phyloP scores from a whole-genome alignment of 1,139 yeast genomes.

The Pichia sp. region DNA sequence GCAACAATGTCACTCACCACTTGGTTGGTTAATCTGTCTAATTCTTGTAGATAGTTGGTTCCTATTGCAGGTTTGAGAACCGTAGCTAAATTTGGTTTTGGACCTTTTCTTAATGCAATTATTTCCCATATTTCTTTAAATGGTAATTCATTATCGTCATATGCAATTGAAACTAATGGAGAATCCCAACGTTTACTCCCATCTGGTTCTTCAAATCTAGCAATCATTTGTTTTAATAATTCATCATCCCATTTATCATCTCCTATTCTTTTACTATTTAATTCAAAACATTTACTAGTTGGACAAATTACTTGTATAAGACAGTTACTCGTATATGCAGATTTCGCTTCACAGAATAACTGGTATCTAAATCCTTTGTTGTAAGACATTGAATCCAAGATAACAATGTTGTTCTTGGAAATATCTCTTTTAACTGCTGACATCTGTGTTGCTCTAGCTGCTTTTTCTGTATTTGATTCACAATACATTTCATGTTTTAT shows the following conservation, averaged over 20 bases:
- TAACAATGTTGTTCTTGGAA: slow-evolving; percentile 61
- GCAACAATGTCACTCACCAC: slow-evolving; percentile 55
- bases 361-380: slow-evolving; percentile 96
- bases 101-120: slow-evolving; percentile 54
- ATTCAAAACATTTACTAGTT: slow-evolving; percentile 49
- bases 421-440: slow-evolving; percentile 84
- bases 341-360: slow-evolving; percentile 87
- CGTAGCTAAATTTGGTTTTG: slow-evolving; percentile 74
- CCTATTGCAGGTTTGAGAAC: slow-evolving; percentile 65
- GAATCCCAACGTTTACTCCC: slow-evolving; percentile 88
- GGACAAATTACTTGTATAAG: slow-evolving; percentile 76
- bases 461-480: slow-evolving; percentile 69
- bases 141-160: slow-evolving; percentile 51
- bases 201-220: slow-evolving; percentile 93
- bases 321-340: slow-evolving; percentile 74
- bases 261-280: slow-evolving; percentile 42
- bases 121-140: slow-evolving; percentile 69
- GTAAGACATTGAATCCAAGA: slow-evolving; percentile 79
- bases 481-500: slow-evolving; percentile 61
- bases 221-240: slow-evolving; percentile 60
- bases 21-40: slow-evolving; percentile 66
- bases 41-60: slow-evolving; percentile 68
- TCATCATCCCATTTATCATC: slow-evolving; percentile 58
- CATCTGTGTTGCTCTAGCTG: slow-evolving; percentile 77
- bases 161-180: slow-evolving; percentile 64